Evolutionary conservation across 176 grass and related monocot species (phyloP), one percentile per base, ranked within the genome.

Genomic region (Neostapfia colusana): DNA sequence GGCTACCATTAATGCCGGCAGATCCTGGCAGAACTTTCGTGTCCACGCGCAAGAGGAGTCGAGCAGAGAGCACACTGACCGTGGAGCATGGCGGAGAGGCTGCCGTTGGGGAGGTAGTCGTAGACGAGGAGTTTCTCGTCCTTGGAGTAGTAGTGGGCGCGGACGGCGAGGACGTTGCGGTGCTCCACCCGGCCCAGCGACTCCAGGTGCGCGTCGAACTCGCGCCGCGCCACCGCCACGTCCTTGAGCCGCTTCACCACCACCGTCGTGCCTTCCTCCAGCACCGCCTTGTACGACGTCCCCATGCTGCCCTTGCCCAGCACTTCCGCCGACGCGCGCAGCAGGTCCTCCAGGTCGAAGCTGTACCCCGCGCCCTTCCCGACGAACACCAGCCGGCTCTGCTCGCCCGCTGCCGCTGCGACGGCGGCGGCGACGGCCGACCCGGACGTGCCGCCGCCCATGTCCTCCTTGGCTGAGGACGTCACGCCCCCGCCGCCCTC

Each of bases 181-280:
- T 89, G 95, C 37, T 92, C 89, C 49, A 90, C 69, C 60, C 45
- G 59, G 63, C 95, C 95, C 14, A 98, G 76, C 28, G 67, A 39
- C 1, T 92, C 84, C 79, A 98, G 68, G 72, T 94, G 91, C 38
- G 40, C 53, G 79, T 94, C 89, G 76, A 98, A 98, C 68, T 98
- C 91, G 6, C 84, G 84, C 59, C 86, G 89, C 28, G 79, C 37
- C 51, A 72, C 85, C 26, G 85, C 82, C 64, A 98, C 95, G 76
- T 98, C 95, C 91, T 94, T 98, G 79, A 98, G 89, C 42, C 95
- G 95, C 82, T 98, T 98, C 67, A 98, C 95, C 69, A 98, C 91
- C 84, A 94, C 95, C 20, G 87, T 94, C 4, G 91, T 88, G 36
- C 95, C 95, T 27, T 98, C 95, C 84, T 98, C 95, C 82, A 98